Evolutionary conservation across 2,329 filamentous ascomycete species (phyloP).

Genomic region (Hysterium pulicare): DNA sequence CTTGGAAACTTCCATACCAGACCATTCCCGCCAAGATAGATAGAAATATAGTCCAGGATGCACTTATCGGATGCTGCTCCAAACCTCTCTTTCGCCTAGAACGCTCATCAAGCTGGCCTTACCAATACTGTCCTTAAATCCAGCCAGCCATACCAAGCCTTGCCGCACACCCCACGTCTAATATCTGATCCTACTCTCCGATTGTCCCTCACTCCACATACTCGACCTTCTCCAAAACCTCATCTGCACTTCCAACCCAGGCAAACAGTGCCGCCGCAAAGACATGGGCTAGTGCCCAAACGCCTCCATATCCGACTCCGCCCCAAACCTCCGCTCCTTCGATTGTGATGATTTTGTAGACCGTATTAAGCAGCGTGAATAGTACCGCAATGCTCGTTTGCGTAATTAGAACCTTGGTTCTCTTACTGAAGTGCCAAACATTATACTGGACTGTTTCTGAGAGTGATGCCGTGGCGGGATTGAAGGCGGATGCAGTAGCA

Average conservation of each 20-base stretch:
- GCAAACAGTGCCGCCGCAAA: slow-evolving; percentile 57
- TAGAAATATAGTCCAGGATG: no score
- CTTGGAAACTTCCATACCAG: no score
- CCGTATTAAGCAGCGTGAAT: slow-evolving; percentile 52
- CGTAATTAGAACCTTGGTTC: slow-evolving; percentile 59
- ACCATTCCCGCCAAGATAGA: no score
- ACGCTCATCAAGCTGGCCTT: no score
- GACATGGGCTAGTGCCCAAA: slow-evolving; percentile 68
- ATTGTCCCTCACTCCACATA: neutral
- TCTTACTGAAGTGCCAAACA: slow-evolving; percentile 66
- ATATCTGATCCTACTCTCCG: neutral
- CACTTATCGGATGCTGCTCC: no score
- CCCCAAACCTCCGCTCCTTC: slow-evolving; percentile 67
- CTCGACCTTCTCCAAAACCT: neutral
- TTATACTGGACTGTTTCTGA: slow-evolving; percentile 70
- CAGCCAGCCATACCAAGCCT: neutral
- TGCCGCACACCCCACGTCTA: neutral
- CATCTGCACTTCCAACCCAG: slow-evolving; percentile 44
- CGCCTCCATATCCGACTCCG: slow-evolving; percentile 66
- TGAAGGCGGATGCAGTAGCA: slow-evolving; percentile 53
- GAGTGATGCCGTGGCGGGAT: slow-evolving; percentile 63
- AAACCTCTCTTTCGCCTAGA: no score
- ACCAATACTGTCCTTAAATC: no score
- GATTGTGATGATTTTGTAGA: slow-evolving; percentile 66
- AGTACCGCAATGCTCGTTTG: slow-evolving; percentile 51